Percentiles rank a stretch among this genome's conserved stretches.
These are phyloP conservation scores for Pythium periplocum DNA, from an alignment of 352 stramenopile genomes.

Conservation along the genomic window DNA sequence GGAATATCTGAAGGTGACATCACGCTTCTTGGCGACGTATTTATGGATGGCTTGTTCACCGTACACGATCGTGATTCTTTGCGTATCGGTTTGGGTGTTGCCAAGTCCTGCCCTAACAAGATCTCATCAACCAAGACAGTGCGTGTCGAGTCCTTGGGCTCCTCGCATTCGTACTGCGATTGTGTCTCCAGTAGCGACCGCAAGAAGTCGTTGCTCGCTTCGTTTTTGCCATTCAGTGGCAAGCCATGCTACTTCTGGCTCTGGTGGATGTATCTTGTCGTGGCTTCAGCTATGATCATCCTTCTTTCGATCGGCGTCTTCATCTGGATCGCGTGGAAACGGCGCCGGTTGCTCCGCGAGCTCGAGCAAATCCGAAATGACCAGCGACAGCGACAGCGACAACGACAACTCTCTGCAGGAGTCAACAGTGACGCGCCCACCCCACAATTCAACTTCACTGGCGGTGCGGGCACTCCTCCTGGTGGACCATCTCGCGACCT, in stretches of 20 bases:
- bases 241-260: slow-evolving; percentile 84
- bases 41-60: slow-evolving; percentile 82
- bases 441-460: background rate
- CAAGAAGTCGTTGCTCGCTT: slow-evolving; percentile 56
- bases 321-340: slow-evolving; percentile 47
- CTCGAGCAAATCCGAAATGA: slow-evolving; percentile 25
- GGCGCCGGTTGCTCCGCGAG: slow-evolving; percentile 39
- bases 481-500: no score
- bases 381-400: slow-evolving; percentile 17
- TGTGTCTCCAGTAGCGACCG: slow-evolving; percentile 54
- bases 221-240: slow-evolving; percentile 48
- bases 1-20: slow-evolving; percentile 76
- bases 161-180: slow-evolving; percentile 48
- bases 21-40: slow-evolving; percentile 75
- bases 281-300: slow-evolving; percentile 53
- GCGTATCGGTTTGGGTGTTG: slow-evolving; percentile 58
- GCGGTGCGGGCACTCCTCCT: no score
- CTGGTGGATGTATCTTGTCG: slow-evolving; percentile 86
- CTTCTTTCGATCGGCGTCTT: slow-evolving; percentile 40
- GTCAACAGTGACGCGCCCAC: background rate
- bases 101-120: slow-evolving; percentile 62
- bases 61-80: slow-evolving; percentile 64
- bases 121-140: slow-evolving; percentile 67
- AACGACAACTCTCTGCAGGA: no score
- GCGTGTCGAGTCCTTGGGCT: slow-evolving; percentile 33